Conservation (phyloP, 306 rosid species). For the Senna siamea region DNA sequence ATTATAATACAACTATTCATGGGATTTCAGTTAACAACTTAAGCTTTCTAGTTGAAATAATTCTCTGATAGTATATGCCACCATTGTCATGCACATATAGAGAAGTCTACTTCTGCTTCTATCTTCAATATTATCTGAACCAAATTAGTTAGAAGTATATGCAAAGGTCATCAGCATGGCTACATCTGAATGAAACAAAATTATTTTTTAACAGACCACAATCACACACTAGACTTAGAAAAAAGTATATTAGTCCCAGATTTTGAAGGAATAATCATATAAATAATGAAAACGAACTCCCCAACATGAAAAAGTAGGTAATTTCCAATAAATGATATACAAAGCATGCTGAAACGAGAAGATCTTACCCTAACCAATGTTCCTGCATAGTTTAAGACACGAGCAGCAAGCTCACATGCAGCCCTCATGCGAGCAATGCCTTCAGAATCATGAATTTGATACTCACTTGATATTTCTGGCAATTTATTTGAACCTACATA, state of each 20-base stretch:
- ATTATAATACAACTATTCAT: too few relatives aligned
- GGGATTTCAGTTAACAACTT: too few relatives aligned
- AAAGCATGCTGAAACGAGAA: conserved; percentile 25
- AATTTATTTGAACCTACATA: conserved; percentile 68
- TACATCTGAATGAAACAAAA: not conserved
- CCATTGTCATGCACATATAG: not conserved
- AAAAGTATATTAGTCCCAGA: not conserved
- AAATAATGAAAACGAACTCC: not conserved
- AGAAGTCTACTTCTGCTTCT: not conserved
- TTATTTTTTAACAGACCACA: not conserved
- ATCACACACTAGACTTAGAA: not conserved
- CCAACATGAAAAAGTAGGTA: conserved; percentile 22
- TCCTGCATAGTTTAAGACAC: conserved; percentile 84
- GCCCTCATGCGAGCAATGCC: conserved; percentile 82
- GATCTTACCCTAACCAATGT: conserved; percentile 82
- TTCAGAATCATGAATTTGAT: conserved; percentile 79
- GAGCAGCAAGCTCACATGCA: conserved; percentile 92
- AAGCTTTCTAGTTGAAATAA: too few relatives aligned
- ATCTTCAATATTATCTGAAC: conserved; percentile 6
- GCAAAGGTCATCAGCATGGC: not conserved
- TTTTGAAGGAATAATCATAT: conserved; percentile 1
- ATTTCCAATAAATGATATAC: conserved; percentile 18
- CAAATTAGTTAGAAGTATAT: not conserved
- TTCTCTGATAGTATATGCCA: too few relatives aligned
- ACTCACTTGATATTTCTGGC: conserved; percentile 78